Evolutionary conservation across 805 yeast species (phyloP), one percentile per base, ranked within the genome.

Genomic region (Starmerella potacharoeniae): DNA sequence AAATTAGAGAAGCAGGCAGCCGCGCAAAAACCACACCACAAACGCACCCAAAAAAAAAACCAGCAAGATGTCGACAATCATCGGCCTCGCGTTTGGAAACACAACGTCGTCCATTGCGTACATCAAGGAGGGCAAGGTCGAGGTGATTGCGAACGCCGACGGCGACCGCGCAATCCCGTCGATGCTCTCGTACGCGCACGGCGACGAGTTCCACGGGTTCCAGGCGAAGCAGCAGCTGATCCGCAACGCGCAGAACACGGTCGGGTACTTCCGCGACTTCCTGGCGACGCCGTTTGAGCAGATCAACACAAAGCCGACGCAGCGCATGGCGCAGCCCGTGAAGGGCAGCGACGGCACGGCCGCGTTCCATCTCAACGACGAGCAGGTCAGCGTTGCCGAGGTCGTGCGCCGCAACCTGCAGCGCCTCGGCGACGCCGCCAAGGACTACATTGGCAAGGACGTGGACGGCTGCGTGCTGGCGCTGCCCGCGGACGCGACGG

Each of bases 151-250:
- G 63, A 91, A 93, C 81, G 96, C 95, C 63, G 98, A 93, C 68
- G 98, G 98, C 71, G 97, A 93, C 74, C 87, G 97, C 75, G 79
- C 91, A 58, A 93, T 93, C 69, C 95, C 97, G 59, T 85, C 97
- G 33, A 85, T 86, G 57, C 77, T 93, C 58, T 82, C 97, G 17
- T 93, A 90, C 70, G 89, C 89, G 56, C 96, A 95, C 58, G 84
- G 78, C 55, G 97, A 93, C 69, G 97, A 93, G 75, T 93, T 87
- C 74, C 97, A 93, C 69, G 98, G 98, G 58, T 84, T 88, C 57
- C 97, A 93, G 75, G 98, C 97, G 56, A 74, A 83, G 64, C 90
- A 89, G 55, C 97, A 93, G 75, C 74, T 91, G 66, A 77, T 93
- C 60, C 86, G 98, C 80, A 87, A 89, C 77, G 82, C 97, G 58